Evolutionary conservation across 139 green algal genomes (phyloP).

Genomic region (Prasinococcaceae sp.): DNA sequence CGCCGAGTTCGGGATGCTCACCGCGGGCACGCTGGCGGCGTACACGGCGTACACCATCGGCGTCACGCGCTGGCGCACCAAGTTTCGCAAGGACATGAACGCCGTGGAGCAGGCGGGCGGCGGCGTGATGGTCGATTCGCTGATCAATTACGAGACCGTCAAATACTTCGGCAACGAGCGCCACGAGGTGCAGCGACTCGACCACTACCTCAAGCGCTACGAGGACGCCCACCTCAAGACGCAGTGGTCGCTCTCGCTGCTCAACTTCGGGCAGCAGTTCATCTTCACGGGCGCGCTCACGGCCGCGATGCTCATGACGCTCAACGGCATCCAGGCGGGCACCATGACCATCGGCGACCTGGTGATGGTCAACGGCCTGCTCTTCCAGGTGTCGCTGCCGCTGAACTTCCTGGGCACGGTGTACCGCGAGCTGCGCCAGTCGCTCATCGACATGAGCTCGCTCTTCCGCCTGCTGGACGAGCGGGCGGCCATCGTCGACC

Average conservation of each 20-base stretch:
- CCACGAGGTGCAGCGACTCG: constrained; percentile 66
- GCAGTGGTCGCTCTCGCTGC: constrained; percentile 54
- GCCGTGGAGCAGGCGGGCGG: constrained; percentile 40
- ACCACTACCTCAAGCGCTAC: constrained; percentile 56
- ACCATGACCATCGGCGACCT: constrained; percentile 59
- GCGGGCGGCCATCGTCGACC: constrained; percentile 1
- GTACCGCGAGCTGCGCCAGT: constrained; percentile 90
- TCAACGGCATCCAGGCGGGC: constrained; percentile 43
- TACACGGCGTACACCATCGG: constrained; percentile 83
- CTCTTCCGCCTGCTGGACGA: constrained; percentile 77
- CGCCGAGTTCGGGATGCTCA: constrained; percentile 62
- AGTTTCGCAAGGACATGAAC: constrained; percentile 80
- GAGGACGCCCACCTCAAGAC: constrained; percentile 61
- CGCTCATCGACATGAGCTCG: constrained; percentile 84
- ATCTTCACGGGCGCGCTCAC: constrained; percentile 70
- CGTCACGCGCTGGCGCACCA: constrained; percentile 73
- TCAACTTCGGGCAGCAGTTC: constrained; percentile 85
- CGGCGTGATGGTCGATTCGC: constrained; percentile 58
- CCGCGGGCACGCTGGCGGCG: constrained; percentile 55
- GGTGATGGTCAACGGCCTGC: constrained; percentile 91
- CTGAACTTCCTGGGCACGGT: constrained; percentile 97
- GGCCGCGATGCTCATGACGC: constrained; percentile 59
- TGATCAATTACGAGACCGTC: constrained; percentile 90
- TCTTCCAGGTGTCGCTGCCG: constrained; percentile 94
- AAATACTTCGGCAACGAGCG: constrained; percentile 76